Conservation (phyloP, 2,329 filamentous ascomycete genomes). For the Blumeriella jaapii region DNA sequence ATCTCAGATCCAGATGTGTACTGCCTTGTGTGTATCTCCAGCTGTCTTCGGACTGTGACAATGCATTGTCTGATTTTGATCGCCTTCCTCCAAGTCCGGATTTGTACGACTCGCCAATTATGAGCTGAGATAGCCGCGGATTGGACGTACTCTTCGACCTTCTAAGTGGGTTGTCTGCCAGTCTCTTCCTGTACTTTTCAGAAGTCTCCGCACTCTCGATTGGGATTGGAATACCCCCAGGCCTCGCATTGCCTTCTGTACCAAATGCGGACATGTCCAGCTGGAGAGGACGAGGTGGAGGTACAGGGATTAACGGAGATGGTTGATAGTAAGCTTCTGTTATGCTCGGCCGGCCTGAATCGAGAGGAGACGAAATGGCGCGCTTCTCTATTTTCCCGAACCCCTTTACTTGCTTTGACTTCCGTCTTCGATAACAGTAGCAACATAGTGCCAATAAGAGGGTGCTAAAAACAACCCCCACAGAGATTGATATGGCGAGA, state of each 20-base stretch:
- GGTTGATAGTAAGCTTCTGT: conserved; percentile 10
- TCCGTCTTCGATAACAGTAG: conserved; percentile 12
- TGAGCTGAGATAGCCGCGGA: conserved; percentile 8
- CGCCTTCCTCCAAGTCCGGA: conserved; percentile 9
- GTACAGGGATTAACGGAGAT: conserved; percentile 4
- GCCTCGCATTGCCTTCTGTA: background rate
- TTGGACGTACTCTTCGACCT: conserved; percentile 14
- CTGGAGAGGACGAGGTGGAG: conserved; percentile 14
- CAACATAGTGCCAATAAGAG: conserved; percentile 16
- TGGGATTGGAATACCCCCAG: background rate
- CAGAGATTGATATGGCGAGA: conserved; percentile 19
- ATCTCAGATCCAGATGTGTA: conserved; percentile 11
- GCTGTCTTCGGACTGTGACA: conserved; percentile 15
- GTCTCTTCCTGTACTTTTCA: conserved; percentile 3
- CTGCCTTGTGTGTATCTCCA: conserved; percentile 23
- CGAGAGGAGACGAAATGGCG: conserved; percentile 19
- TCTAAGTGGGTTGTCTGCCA: conserved; percentile 6
- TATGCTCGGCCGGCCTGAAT: conserved; percentile 6
- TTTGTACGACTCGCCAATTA: conserved; percentile 7
- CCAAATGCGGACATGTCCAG: conserved; percentile 20
- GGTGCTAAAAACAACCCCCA: conserved; percentile 11
- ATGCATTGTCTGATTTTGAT: conserved; percentile 21
- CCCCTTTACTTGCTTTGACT: conserved; percentile 4
- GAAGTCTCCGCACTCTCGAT: conserved; percentile 4
- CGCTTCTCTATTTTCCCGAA: conserved; percentile 12